Evolutionary conservation across 78 protist genomes (phyloP), one percentile per base, ranked within the genome.

Genomic region (Dictyostelium discoideum): DNA sequence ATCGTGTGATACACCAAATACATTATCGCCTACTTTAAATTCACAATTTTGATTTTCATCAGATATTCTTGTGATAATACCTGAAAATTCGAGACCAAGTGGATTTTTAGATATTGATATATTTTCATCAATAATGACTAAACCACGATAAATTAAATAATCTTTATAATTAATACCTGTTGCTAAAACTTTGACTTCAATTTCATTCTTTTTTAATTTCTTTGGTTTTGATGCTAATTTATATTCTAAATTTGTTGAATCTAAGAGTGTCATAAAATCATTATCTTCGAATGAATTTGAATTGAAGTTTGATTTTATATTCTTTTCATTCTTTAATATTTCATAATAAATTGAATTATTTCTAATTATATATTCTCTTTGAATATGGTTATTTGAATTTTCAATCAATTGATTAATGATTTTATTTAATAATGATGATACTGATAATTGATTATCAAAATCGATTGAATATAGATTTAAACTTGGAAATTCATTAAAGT

Each of bases 111-210:
- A 54, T 16, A 54, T 54, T 54, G 65, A 54, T 16, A 54, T 0
- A 54, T 54, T 0, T 16, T 54, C 65, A 32, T 76, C 73, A 79
- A 81, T 76, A 32, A 82, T 18, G 0, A 78, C 22, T 2, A 87
- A 42, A 77, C 93, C 93, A 57, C 60, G 32, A 60, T 87, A 77
- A 63, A 78, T 22, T 46, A 93, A 26, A 29, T 46, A 54, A 69
- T 93, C 96, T 44, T 50, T 57, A 37, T 83, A 93, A 57, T 77
- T 93, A 5, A 93, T 65, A 72, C 94, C 94, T 4, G 74, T 37
- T 1, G 94, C 63, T 29, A 20, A 44, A 9, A 90, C 94, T 37
- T 90, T 76, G 24, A 90, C 74, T 29, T 90, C 94, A 13, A 90
- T 32, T 82, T 90, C 60, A 40, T 90, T 82, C 20, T 65, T 37